Percentiles rank a stretch among this genome's conserved stretches.
Conservation (phyloP, 805 yeast genomes). For the Zygosaccharomyces bailii region DNA sequence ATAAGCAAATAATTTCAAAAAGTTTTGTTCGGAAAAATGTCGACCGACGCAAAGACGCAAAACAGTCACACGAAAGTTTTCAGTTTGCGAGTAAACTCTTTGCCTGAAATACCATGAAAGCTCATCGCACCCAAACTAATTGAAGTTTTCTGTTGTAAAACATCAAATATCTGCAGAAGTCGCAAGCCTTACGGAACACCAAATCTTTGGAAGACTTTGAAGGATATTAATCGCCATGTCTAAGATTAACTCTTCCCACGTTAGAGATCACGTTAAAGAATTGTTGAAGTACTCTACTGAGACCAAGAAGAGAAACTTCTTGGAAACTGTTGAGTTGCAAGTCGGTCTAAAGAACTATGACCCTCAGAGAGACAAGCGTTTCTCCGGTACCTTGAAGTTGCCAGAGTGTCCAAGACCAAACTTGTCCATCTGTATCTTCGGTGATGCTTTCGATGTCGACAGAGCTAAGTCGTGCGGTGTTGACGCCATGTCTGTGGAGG, state of each 20-base stretch:
- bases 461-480: slow-evolving; percentile 99
- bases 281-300: slow-evolving; percentile 85
- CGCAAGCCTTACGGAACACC: slow-evolving; percentile 54
- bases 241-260: slow-evolving; percentile 86
- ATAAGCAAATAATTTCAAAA: too few relatives aligned
- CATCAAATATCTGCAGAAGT: slow-evolving; percentile 25
- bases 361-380: slow-evolving; percentile 99
- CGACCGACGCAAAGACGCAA: slow-evolving; percentile 5
- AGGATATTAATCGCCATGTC: slow-evolving; percentile 50
- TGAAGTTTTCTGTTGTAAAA: not conserved
- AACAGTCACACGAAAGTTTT: slow-evolving; percentile 8
- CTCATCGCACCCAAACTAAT: not conserved
- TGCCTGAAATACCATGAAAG: not conserved
- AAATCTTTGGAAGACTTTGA: slow-evolving; percentile 72
- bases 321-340: slow-evolving; percentile 99
- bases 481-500: slow-evolving; percentile 99
- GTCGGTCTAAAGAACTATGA: slow-evolving; percentile 99
- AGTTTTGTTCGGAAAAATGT: not conserved
- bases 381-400: slow-evolving; percentile 98
- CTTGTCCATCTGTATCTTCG: slow-evolving; percentile 99
- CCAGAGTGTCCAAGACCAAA: slow-evolving; percentile 99
- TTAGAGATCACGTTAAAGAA: slow-evolving; percentile 94
- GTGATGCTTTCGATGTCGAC: slow-evolving; percentile 99
- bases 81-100: not conserved
- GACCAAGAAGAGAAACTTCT: slow-evolving; percentile 99